phyloP scores from a whole-genome alignment of 208 protist species.

The Crithidia expoeki region DNA sequence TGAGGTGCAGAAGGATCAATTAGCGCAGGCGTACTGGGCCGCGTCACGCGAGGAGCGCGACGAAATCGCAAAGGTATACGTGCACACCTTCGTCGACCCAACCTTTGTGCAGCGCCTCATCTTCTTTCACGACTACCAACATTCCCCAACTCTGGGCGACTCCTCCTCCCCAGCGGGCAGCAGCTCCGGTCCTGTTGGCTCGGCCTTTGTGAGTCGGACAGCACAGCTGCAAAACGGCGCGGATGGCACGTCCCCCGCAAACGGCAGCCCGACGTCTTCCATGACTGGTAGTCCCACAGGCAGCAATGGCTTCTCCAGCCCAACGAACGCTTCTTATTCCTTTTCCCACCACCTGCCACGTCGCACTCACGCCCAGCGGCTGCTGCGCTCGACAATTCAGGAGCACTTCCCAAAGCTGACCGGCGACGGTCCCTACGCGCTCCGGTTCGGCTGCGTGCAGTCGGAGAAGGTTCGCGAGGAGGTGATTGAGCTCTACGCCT shows the following conservation, averaged over 20 bases:
- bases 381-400: slow-evolving; percentile 81
- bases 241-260: slow-evolving; percentile 1
- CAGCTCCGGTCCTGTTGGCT: neutral
- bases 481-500: slow-evolving; percentile 81
- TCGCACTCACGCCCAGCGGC: slow-evolving; percentile 68
- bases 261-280: slow-evolving; percentile 18
- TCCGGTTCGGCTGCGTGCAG: slow-evolving; percentile 74
- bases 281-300: slow-evolving; percentile 12
- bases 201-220: neutral
- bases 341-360: slow-evolving; percentile 22
- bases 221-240: neutral
- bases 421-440: slow-evolving; percentile 61
- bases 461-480: slow-evolving; percentile 59
- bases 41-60: slow-evolving; percentile 59
- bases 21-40: slow-evolving; percentile 79
- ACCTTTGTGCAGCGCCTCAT: slow-evolving; percentile 81
- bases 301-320: neutral
- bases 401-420: slow-evolving; percentile 80
- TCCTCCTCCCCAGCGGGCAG: neutral
- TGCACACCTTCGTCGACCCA: slow-evolving; percentile 72
- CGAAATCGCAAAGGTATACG: slow-evolving; percentile 76
- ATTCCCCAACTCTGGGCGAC: neutral
- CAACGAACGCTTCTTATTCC: neutral
- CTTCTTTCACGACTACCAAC: slow-evolving; percentile 50
- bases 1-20: slow-evolving; percentile 60